Evolutionary conservation across 169 alveolate species (phyloP), one percentile per base, ranked within the genome.

Genomic region (Besnoitia besnoiti): DNA sequence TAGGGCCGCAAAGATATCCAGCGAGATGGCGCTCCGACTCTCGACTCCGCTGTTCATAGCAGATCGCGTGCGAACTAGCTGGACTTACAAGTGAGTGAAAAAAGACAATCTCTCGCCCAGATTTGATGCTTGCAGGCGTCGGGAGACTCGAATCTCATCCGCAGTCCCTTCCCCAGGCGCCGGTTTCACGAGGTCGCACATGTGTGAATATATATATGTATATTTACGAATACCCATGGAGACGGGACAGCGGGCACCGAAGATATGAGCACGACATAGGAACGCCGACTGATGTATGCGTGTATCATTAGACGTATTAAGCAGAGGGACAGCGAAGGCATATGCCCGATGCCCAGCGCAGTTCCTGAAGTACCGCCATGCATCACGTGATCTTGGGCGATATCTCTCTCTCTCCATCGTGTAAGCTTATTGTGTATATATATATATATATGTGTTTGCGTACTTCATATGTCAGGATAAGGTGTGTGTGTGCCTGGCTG

Each of bases 61-160:
- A 77, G 87, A 77, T 44, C 87, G 87, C 55, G 87, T 77, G 40
- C 87, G 87, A 12, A 77, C 87, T 7, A 42, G 62, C 50, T 77
- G 87, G 87, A 77, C 87, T 19, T 77, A 77, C n/a, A 33, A 59
- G 87, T 77, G 33, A 44, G 80, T 37, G 19, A 8, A 27, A 30
- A n/a, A 44, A n/a, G 14, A 30, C 0, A 24, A 55, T n/a, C n/a
- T n/a, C 33, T 55, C 33, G 73, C 16, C 33, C 8, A 0, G 7
- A 8, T 8, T 27, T 55, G 73, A 55, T 12, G 35, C 27, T 24
- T 55, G 21, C 7, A 55, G n/a, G 73, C 7, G 27, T 55, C 61
- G 0, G 21, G 59, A 50, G 27, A 8, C 33, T 21, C 35, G 30
- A 27, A 24, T 33, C 16, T 0, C 10, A 21, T 55, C 73, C 73